Base-by-base conservation (phyloP, 1,284 basidiomycete species). In the Puccinia novopanici region DNA sequence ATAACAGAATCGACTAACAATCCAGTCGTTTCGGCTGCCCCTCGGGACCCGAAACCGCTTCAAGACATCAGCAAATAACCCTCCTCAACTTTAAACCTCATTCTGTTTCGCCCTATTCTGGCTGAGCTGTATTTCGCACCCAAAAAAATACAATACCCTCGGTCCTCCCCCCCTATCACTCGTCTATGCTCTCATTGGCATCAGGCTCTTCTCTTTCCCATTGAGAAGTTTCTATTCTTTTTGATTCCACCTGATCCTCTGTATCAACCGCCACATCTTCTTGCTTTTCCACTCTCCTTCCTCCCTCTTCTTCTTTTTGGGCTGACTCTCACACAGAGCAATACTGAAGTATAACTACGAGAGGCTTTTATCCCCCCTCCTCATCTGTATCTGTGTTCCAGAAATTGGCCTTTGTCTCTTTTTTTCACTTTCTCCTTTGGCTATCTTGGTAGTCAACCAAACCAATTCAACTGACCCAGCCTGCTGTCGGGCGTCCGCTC, bases 391-490 rank as follows among this genome's bases (percentile, higher is more conserved):
- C 40, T 42, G 15, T 42, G 12, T 12, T 61, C 8, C n/a, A 30
- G 22, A 6, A 57, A 6, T 27, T 61, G 59, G 27, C 40, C 61
- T 67, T 67, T 67, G 9, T 27, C n/a, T 8, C 50, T 52, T 34
- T 68, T 68, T 50, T 68, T 50, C 17, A 24, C 27, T 50, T 42
- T 42, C 24, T 50, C 9, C n/a, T 8, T 22, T 17, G n/a, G n/a
- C 45, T 48, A 13, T 15, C 42, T 45, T n/a, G n/a, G 40, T 6
- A 67, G 63, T 45, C 42, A 68, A 68, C 67, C 67, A 34, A 68
- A 15, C 22, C 67, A 48, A 68, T 50, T 68, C 42, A 50, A 68
- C 67, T 42, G 50, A 68, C 48, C 67, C 67, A 68, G 67, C 27
- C 50, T 48, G 67, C 50, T 27, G 67, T 50, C 27, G 42, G 45